Evolutionary conservation across 768 basidiomycete species (phyloP).

Genomic region (Coprinellus micaceus): DNA sequence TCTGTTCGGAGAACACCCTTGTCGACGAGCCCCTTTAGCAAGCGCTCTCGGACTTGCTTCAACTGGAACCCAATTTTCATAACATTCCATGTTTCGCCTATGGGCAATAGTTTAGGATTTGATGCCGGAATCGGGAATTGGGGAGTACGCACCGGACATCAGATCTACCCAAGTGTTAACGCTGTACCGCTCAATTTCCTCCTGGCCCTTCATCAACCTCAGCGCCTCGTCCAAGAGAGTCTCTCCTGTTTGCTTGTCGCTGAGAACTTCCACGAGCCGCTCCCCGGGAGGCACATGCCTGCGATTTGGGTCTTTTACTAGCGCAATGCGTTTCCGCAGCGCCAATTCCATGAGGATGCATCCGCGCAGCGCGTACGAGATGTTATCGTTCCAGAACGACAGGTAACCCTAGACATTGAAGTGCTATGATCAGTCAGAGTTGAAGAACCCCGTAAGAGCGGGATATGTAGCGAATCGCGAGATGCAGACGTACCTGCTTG

Average conservation of each 20-base stretch:
- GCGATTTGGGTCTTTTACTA: conserved; percentile 80
- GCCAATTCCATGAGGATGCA: conserved; percentile 98
- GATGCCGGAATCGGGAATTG: neutral
- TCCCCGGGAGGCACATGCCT: conserved; percentile 68
- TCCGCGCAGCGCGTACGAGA: conserved; percentile 96
- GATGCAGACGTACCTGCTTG: conserved; percentile 66
- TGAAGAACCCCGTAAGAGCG: neutral
- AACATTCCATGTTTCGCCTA: conserved; percentile 99
- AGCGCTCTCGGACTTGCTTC: conserved; percentile 95
- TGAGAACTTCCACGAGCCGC: conserved; percentile 85
- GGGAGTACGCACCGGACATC: conserved; percentile 71
- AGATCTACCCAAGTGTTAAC: conserved; percentile 95
- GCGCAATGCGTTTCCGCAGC: conserved; percentile 88
- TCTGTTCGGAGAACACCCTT: conserved; percentile 99
- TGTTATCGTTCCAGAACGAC: conserved; percentile 99
- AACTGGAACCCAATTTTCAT: conserved; percentile 99
- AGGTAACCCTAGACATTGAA: conserved; percentile 65
- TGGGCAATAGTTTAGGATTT: neutral
- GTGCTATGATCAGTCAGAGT: conserved; percentile 6
- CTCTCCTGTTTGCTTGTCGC: conserved; percentile 91
- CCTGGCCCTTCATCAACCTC: conserved; percentile 88
- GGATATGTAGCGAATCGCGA: neutral
- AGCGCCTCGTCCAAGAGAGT: conserved; percentile 94
- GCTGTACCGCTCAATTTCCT: conserved; percentile 68
- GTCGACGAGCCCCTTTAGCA: conserved; percentile 96